Conservation (phyloP, 352 stramenopile genomes). For the Pythium myriotylum region DNA sequence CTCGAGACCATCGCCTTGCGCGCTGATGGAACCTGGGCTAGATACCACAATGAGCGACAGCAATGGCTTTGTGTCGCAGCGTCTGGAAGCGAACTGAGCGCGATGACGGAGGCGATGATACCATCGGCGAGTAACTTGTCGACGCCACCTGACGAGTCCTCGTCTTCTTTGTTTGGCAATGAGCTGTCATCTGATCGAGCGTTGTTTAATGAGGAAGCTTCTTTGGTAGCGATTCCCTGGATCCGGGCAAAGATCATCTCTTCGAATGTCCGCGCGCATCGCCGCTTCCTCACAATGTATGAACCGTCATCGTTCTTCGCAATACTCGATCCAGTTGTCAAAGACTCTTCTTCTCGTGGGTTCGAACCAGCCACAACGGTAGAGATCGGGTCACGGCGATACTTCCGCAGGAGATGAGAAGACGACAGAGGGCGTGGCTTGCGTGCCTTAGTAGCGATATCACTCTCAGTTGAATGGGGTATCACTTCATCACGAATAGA, state of each 20-base stretch:
- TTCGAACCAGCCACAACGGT: neutral
- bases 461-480: neutral
- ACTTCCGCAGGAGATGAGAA: conserved; percentile 4
- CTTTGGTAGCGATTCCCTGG: conserved; percentile 4
- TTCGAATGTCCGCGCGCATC: conserved; percentile 77
- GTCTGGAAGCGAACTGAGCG: conserved; percentile 48
- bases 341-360: neutral
- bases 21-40: conserved; percentile 42
- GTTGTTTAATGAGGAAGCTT: neutral
- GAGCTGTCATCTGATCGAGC: neutral
- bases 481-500: neutral
- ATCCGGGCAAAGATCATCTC: conserved; percentile 63
- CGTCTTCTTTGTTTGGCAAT: conserved; percentile 1
- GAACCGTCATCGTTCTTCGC: conserved; percentile 26
- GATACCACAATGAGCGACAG: conserved; percentile 68
- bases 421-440: conserved; percentile 19
- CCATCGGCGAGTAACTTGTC: conserved; percentile 56
- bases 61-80: conserved; percentile 58
- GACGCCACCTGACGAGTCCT: conserved; percentile 27
- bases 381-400: neutral
- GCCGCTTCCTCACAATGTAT: conserved; percentile 57
- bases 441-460: neutral
- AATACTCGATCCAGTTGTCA: conserved; percentile 12
- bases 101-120: conserved; percentile 66
- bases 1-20: conserved; percentile 61